Evolutionary conservation across 2,329 filamentous ascomycete genomes (phyloP), one percentile per base, ranked within the genome.

Genomic region (Trichoderma breve): DNA sequence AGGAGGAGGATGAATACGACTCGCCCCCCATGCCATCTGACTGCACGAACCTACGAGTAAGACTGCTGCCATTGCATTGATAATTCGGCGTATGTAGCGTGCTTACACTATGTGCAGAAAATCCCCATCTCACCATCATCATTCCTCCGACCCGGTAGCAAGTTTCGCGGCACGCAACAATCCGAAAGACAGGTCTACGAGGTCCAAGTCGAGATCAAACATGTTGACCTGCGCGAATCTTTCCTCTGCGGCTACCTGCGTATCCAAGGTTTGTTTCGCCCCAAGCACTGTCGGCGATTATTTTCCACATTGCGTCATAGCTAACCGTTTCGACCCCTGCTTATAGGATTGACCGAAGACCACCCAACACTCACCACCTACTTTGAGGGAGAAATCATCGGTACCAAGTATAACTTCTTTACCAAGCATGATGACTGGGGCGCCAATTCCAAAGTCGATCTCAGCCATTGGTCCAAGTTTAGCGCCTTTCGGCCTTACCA

Each of bases 371-470:
- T 99, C 65, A 98, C 95, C 9, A 99, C 96, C 1, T 99, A 97
- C 81, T 99, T 99, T 78, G 95, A 98, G 82, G 95, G 95, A 80
- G 96, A 99, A 83, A 97, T 99, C 70, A 98, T 99, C 75, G 96
- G 96, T 63, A 91, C 91, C 71, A 97, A 97, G 80, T 95, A 98
- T 83, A 92, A 90, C n/a, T 99, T 99, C 84, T 89, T 92, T 74
- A 99, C 96, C 47, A 90, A 93, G 75, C 93, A 98, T 80, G 89
- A 93, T 71, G 90, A 90, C 77, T 99, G 96, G 96, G 96, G 95
- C 68, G 95, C 94, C 61, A 95, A 88, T 72, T 92, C 96, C 77
- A 97, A 96, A 83, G 93, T 94, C 66, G 96, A 99, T 81, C 86
- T 97, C 76, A 92, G 92, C 76, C 96, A 99, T 82, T 99, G 96